These are phyloP conservation scores for Plasmodium ovale DNA, from an alignment of 169 alveolate species.

Conservation along the genomic window DNA sequence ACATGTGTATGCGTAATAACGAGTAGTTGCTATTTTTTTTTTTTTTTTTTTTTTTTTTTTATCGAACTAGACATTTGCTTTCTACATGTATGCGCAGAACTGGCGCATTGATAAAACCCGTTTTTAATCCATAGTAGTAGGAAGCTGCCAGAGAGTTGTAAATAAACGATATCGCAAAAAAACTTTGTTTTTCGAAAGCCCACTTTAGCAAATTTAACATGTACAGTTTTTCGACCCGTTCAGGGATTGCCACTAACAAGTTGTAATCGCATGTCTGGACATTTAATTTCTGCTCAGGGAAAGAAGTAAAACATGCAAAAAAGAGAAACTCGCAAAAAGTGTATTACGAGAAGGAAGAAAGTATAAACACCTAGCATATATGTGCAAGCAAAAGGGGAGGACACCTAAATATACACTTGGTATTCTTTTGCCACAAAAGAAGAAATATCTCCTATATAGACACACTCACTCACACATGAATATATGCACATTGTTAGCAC, in stretches of 20 bases:
- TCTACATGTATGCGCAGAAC: neutral
- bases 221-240: slow-evolving; percentile 47
- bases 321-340: too few species aligned
- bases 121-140: slow-evolving; percentile 69
- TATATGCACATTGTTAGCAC: slow-evolving; percentile 13
- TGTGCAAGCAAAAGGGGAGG: neutral
- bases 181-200: slow-evolving; percentile 63
- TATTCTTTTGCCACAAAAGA: neutral
- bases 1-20: neutral
- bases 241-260: slow-evolving; percentile 63
- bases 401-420: too few species aligned
- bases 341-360: neutral
- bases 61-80: neutral
- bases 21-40: too few species aligned
- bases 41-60: too few species aligned
- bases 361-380: neutral
- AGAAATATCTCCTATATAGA: neutral
- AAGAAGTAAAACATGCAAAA: neutral
- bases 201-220: slow-evolving; percentile 42
- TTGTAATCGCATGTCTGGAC: slow-evolving; percentile 47
- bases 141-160: slow-evolving; percentile 67
- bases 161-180: slow-evolving; percentile 66
- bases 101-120: slow-evolving; percentile 28
- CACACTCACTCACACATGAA: neutral
- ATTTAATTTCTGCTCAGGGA: slow-evolving; percentile 38